These are phyloP conservation scores for Beauveria medogensis DNA, from an alignment of 2,329 filamentous ascomycete genomes.

Conservation along the genomic window DNA sequence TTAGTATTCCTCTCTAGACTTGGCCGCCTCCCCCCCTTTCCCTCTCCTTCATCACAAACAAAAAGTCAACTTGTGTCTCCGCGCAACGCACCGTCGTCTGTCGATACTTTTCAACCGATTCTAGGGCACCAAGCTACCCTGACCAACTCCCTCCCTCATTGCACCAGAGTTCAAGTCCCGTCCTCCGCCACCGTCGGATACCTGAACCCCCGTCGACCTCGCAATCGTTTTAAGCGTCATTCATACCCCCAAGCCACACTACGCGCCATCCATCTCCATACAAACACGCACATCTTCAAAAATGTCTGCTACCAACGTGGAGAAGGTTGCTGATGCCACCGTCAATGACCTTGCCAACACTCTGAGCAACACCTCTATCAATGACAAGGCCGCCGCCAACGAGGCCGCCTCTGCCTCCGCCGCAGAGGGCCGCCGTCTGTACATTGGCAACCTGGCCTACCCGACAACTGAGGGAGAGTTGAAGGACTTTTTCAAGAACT, in stretches of 20 bases:
- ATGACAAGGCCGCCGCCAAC: slow-evolving; percentile 56
- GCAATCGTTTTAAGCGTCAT: slow-evolving; percentile 39
- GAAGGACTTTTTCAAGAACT: slow-evolving; percentile 99
- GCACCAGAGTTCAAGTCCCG: slow-evolving; percentile 60
- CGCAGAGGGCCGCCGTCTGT: slow-evolving; percentile 96
- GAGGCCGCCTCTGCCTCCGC: slow-evolving; percentile 94
- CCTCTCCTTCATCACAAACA: slow-evolving; percentile 33
- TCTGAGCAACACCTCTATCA: slow-evolving; percentile 66
- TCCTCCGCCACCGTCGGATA: slow-evolving; percentile 20
- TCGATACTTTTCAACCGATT: slow-evolving; percentile 35
- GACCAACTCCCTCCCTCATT: slow-evolving; percentile 47
- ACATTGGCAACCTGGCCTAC: slow-evolving; percentile 99
- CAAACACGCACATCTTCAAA: slow-evolving; percentile 35
- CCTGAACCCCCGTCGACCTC: slow-evolving; percentile 29
- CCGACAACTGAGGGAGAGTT: slow-evolving; percentile 99
- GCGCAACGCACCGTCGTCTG: slow-evolving; percentile 40
- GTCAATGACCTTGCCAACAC: slow-evolving; percentile 70
- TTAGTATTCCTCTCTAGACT: slow-evolving; percentile 24
- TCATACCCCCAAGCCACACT: slow-evolving; percentile 39
- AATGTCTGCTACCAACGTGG: slow-evolving; percentile 70
- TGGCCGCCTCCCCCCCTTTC: slow-evolving; percentile 23
- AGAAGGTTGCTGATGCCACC: slow-evolving; percentile 57
- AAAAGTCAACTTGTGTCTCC: slow-evolving; percentile 37
- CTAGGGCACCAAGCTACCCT: slow-evolving; percentile 93
- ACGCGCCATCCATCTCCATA: slow-evolving; percentile 33